Conservation (phyloP, 257 asterid genomes). For the Fraxinus pennsylvanica region DNA sequence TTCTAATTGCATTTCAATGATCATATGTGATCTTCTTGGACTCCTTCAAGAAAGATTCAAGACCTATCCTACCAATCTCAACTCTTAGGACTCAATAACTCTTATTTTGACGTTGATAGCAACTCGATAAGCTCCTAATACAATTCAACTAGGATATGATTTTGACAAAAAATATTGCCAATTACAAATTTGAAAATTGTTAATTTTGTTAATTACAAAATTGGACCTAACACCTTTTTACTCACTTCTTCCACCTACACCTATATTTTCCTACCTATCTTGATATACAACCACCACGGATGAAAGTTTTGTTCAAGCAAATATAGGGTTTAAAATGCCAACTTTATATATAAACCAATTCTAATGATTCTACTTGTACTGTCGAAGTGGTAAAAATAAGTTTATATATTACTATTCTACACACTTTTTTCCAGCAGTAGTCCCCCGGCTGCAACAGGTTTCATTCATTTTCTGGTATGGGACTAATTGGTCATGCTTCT, state of each 20-base stretch:
- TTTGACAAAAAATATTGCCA: too few relatives aligned
- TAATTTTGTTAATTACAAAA: too few relatives aligned
- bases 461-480: not conserved
- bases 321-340: not conserved
- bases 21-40: too few relatives aligned
- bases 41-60: too few relatives aligned
- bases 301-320: not conserved
- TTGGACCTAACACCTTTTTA: not conserved
- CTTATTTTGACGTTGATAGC: too few relatives aligned
- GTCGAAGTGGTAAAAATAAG: not conserved
- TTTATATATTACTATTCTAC: not conserved
- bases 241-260: not conserved
- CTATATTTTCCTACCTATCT: not conserved
- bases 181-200: too few relatives aligned
- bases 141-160: too few relatives aligned
- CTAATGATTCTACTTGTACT: not conserved
- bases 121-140: too few relatives aligned
- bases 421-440: not conserved
- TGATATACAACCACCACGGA: not conserved
- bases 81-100: too few relatives aligned
- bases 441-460: not conserved
- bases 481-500: not conserved
- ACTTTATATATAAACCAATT: not conserved
- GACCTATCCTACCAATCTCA: too few relatives aligned
- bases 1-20: too few relatives aligned